Conservation (phyloP, 805 yeast genomes). For the Candida ovalis region DNA sequence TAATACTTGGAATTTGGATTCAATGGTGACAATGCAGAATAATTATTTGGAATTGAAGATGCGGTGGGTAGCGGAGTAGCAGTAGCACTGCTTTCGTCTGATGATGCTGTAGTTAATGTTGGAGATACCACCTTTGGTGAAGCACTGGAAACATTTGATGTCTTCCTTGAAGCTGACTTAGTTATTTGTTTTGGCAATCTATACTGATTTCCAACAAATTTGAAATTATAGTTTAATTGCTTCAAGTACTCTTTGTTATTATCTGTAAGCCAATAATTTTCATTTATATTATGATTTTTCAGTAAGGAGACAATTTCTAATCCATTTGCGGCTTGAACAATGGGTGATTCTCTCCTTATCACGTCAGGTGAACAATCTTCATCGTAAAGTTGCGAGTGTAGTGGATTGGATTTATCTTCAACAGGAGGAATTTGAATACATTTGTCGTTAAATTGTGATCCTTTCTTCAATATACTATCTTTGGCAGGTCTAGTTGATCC, state of each 20-base stretch:
- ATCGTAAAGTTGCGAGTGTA: constrained; percentile 1
- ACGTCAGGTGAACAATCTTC: constrained; percentile 8
- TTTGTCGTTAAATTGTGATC: constrained; percentile 8
- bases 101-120: not conserved
- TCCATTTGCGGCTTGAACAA: constrained; percentile 25
- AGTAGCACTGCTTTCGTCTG: not conserved
- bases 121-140: not conserved
- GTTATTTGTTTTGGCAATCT: constrained; percentile 17
- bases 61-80: not conserved
- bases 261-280: constrained; percentile 17
- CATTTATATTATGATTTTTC: constrained; percentile 25
- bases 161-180: not conserved
- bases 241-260: constrained; percentile 13
- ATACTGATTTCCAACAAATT: constrained; percentile 27
- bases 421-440: constrained; percentile 1
- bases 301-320: constrained; percentile 30
- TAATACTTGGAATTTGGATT: constrained; percentile 39
- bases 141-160: not conserved
- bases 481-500: constrained; percentile 5
- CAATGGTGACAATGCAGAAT: constrained; percentile 41
- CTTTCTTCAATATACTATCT: not conserved
- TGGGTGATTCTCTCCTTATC: constrained; percentile 17
- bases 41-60: not conserved
- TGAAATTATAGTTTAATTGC: constrained; percentile 27
- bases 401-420: constrained; percentile 7